Percentiles rank a stretch among this genome's conserved stretches.
Conservation (phyloP, 108 stramenopile genomes). For the Pseudonitzschia delicatissima region DNA sequence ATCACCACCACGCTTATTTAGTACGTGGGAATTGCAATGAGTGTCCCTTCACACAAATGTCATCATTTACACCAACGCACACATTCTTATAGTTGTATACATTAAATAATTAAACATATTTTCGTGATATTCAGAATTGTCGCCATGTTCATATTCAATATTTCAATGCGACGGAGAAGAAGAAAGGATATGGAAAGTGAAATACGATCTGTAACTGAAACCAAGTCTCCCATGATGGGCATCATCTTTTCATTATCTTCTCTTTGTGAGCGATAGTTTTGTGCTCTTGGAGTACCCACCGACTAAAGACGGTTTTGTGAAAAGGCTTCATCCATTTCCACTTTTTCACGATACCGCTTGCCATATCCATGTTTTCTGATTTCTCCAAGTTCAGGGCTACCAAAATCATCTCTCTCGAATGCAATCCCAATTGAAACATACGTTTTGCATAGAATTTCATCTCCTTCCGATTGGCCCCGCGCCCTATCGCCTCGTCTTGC, state of each 20-base stretch:
- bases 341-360: not conserved
- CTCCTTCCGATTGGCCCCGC: not conserved
- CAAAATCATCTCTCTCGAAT: slow-evolving; percentile 4
- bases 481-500: not conserved
- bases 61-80: no score
- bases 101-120: no score
- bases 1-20: not conserved
- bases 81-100: no score
- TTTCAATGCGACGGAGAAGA: no score
- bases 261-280: not conserved
- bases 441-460: not conserved
- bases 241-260: not conserved
- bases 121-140: no score
- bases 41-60: not conserved
- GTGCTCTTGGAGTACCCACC: not conserved
- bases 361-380: not conserved
- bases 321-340: slow-evolving; percentile 1
- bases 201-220: not conserved
- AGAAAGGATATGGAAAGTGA: no score
- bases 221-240: not conserved
- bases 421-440: not conserved
- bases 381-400: not conserved
- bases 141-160: no score
- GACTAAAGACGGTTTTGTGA: not conserved
- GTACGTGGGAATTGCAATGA: not conserved